Evolutionary conservation across 352 stramenopile species (phyloP).

Genomic region (Globisporangium perplexum): DNA sequence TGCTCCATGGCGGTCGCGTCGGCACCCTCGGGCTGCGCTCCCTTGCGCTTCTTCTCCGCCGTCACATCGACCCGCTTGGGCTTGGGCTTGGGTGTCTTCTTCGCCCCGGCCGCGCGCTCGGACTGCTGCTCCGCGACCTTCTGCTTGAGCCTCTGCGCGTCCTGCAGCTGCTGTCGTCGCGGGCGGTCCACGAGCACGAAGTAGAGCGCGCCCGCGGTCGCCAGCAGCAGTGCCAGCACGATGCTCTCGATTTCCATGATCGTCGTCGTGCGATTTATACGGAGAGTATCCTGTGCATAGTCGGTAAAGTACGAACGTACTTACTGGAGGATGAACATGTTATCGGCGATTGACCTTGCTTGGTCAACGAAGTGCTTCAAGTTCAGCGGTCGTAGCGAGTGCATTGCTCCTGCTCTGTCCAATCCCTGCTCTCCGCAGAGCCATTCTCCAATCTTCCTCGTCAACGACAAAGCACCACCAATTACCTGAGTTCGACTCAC

Average conservation of each 20-base stretch:
- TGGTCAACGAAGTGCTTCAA: too few species aligned
- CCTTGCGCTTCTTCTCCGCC: constrained; percentile 61
- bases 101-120: constrained; percentile 37
- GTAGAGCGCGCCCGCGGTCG: constrained; percentile 46
- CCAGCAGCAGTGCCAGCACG: constrained; percentile 55
- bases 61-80: constrained; percentile 65
- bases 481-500: neutral
- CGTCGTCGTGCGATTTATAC: neutral
- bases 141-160: constrained; percentile 30
- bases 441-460: neutral
- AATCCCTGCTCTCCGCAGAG: too few species aligned
- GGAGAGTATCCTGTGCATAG: neutral
- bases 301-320: too few species aligned
- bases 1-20: constrained; percentile 26
- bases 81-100: constrained; percentile 69
- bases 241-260: constrained; percentile 23
- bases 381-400: too few species aligned
- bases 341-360: too few species aligned
- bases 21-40: constrained; percentile 16
- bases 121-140: constrained; percentile 46
- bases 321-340: too few species aligned
- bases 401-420: too few species aligned
- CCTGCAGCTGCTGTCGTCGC: constrained; percentile 25
- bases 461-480: neutral
- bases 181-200: constrained; percentile 60